A percentile compares a stretch with the other conserved stretches of the same genome.
Conservation (phyloP, 2,329 filamentous ascomycete genomes). For the Sclerotinia subarctica region DNA sequence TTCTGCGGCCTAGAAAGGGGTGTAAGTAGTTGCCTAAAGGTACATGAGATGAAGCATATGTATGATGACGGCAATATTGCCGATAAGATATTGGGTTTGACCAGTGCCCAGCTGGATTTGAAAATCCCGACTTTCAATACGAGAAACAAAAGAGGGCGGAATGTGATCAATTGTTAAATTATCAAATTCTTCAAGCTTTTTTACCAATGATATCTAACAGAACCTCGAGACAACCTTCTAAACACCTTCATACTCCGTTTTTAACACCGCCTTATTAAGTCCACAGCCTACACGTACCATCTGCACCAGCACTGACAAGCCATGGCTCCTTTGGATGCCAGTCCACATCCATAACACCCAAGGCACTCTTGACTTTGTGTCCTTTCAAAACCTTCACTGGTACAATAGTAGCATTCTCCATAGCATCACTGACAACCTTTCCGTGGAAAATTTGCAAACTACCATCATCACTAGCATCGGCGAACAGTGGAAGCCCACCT, state of each 20-base stretch:
- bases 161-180: constrained; percentile 1
- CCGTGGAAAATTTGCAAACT: constrained; percentile 95
- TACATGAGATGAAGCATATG: background rate
- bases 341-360: constrained; percentile 90
- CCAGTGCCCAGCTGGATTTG: background rate
- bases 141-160: background rate
- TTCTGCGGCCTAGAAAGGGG: background rate
- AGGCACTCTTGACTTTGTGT: constrained; percentile 78
- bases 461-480: constrained; percentile 92
- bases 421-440: constrained; percentile 88
- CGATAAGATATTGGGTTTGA: background rate
- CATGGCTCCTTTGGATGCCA: constrained; percentile 96
- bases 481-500: constrained; percentile 77
- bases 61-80: background rate
- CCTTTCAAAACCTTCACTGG: constrained; percentile 91
- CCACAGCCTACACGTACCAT: constrained; percentile 91
- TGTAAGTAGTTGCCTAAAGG: background rate
- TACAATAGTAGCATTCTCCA: constrained; percentile 96
- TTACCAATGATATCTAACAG: constrained; percentile 20
- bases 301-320: constrained; percentile 90
- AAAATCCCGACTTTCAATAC: background rate
- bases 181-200: constrained; percentile 18
- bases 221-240: constrained; percentile 9
- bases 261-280: constrained; percentile 46
- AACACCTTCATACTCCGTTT: constrained; percentile 20